phyloP scores from a whole-genome alignment of 805 yeast genomes.

The Wickerhamomyces mucosus region DNA sequence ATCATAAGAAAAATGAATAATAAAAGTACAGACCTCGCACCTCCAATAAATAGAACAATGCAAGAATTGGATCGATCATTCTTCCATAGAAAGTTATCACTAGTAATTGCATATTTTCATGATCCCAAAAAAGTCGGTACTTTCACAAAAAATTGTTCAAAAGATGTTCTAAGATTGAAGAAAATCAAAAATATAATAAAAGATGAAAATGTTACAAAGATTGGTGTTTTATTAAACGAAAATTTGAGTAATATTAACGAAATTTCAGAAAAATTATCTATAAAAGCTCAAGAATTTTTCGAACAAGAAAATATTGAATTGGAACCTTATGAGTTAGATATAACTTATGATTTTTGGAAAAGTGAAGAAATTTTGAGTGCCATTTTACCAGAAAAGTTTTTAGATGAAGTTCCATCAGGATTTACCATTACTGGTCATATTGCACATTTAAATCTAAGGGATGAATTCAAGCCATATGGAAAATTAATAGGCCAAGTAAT shows the following conservation, averaged over 20 bases:
- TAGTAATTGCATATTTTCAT: slow-evolving; percentile 62
- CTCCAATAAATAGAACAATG: slow-evolving; percentile 67
- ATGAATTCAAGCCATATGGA: slow-evolving; percentile 78
- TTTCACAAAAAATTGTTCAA: slow-evolving; percentile 48
- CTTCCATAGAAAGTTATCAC: slow-evolving; percentile 46
- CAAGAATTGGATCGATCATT: slow-evolving; percentile 52
- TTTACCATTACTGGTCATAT: slow-evolving; percentile 92
- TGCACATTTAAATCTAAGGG: slow-evolving; percentile 82
- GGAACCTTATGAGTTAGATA: slow-evolving; percentile 40
- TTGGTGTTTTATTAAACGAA: slow-evolving; percentile 50
- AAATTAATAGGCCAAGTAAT: slow-evolving; percentile 80
- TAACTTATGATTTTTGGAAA: slow-evolving; percentile 79
- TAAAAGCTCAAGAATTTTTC: slow-evolving; percentile 35
- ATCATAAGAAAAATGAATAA: background rate
- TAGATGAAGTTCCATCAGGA: slow-evolving; percentile 78
- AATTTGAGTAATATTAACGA: slow-evolving; percentile 30
- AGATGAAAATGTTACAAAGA: slow-evolving; percentile 17
- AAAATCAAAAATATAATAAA: slow-evolving; percentile 62
- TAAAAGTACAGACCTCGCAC: slow-evolving; percentile 20
- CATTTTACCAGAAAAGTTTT: slow-evolving; percentile 60
- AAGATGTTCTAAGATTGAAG: slow-evolving; percentile 61
- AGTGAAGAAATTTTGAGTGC: slow-evolving; percentile 78
- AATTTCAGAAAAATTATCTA: slow-evolving; percentile 29
- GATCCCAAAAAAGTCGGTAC: slow-evolving; percentile 41
- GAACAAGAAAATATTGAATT: slow-evolving; percentile 36